phyloP scores from a whole-genome alignment of 306 rosid genomes.

The Ziziphus jujuba region DNA sequence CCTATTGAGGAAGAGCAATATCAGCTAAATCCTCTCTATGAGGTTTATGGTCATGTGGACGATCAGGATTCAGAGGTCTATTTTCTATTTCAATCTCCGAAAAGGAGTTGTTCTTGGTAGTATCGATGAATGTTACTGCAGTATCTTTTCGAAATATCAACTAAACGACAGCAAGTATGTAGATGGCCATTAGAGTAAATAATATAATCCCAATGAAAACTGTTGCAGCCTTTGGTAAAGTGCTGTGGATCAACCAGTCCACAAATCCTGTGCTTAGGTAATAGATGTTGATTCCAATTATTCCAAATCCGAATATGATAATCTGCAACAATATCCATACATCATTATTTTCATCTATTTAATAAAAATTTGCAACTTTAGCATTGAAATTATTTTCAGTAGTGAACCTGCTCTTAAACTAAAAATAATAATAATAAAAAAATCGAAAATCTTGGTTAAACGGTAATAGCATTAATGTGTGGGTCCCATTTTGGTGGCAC shows the following conservation, averaged over 20 bases:
- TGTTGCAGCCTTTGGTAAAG: constrained; percentile 56
- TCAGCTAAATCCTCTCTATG: constrained; percentile 67
- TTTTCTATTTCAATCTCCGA: constrained; percentile 55
- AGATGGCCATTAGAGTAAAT: constrained; percentile 73
- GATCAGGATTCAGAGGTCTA: constrained; percentile 32
- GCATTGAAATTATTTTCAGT: not conserved
- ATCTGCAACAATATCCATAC: constrained; percentile 36
- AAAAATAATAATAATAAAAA: not conserved
- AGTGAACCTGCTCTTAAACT: too few species aligned
- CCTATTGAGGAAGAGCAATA: constrained; percentile 43
- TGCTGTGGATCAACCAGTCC: constrained; percentile 68
- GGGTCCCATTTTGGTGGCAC: constrained; percentile 87
- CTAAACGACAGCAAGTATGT: constrained; percentile 52
- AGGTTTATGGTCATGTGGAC: constrained; percentile 33
- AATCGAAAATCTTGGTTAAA: not conserved
- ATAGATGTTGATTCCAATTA: constrained; percentile 74
- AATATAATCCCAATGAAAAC: constrained; percentile 69
- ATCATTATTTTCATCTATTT: too few species aligned
- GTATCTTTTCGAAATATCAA: constrained; percentile 64
- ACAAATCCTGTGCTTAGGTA: constrained; percentile 74
- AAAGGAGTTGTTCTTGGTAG: constrained; percentile 39
- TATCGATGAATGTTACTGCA: constrained; percentile 48
- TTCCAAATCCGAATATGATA: constrained; percentile 52
- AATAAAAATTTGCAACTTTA: not conserved
- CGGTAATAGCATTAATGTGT: constrained; percentile 18